Conservation (phyloP, 1,139 yeast genomes). For the Magnusiomyces starmeri region DNA sequence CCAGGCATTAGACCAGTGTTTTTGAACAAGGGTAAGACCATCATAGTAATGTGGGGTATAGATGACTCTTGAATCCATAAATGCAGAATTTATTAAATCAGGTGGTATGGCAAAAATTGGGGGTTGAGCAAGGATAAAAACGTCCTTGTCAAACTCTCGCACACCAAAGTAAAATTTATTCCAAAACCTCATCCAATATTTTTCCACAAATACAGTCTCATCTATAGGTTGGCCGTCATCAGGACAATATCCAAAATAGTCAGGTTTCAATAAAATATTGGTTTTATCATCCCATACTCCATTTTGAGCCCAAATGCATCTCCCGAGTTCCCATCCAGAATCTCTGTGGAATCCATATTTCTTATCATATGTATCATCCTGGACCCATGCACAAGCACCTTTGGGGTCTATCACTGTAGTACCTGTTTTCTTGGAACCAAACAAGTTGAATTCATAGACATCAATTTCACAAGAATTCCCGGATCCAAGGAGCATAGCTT, state of each 20-base stretch:
- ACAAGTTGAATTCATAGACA: conserved; percentile 53
- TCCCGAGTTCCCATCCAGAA: conserved; percentile 57
- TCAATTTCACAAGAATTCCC: conserved; percentile 64
- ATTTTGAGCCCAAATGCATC: conserved; percentile 66
- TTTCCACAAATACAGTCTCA: conserved; percentile 54
- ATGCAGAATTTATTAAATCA: conserved; percentile 43
- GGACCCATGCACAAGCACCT: conserved; percentile 58
- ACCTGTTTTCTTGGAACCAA: conserved; percentile 68
- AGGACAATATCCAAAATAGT: conserved; percentile 42
- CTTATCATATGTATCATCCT: conserved; percentile 37
- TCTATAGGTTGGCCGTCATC: conserved; percentile 40
- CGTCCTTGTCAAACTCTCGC: conserved; percentile 41
- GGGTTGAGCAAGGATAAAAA: conserved; percentile 66
- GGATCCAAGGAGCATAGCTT: conserved; percentile 50
- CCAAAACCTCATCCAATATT: conserved; percentile 56
- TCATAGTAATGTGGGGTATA: conserved; percentile 85
- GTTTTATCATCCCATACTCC: conserved; percentile 61
- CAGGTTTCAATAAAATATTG: conserved; percentile 36
- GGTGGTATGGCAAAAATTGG: conserved; percentile 85
- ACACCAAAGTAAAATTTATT: conserved; percentile 42
- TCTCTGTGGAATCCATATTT: conserved; percentile 62
- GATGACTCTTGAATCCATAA: conserved; percentile 57
- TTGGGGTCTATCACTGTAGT: conserved; percentile 53
- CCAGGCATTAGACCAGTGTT: conserved; percentile 53
- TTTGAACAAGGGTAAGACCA: conserved; percentile 82